Evolutionary conservation across 2,329 filamentous ascomycete species (phyloP), one percentile per base, ranked within the genome.

Genomic region (Hymenoscyphus fraxineus): DNA sequence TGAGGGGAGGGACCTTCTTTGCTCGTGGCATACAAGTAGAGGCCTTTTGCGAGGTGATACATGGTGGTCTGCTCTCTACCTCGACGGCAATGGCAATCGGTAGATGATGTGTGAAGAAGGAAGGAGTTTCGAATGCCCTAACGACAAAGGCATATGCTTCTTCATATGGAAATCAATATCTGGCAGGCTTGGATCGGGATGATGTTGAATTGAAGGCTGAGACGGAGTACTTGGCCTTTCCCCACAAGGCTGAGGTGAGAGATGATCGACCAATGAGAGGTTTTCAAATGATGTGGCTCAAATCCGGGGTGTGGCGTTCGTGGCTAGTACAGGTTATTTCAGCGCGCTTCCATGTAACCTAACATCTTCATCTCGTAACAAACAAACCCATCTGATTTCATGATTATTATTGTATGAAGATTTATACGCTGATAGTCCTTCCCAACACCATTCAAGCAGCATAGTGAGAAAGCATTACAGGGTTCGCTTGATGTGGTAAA

Each of bases 1-100:
- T n/a, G 63, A 47, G 64, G 54, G 19, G 55, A 54, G 55, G 58
- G 47, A 92, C 93, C 92, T 86, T 98, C 93, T 86, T 97, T 98
- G 80, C 92, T 96, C 19, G 94, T 98, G 64, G 92, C 94, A 77
- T 97, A 92, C 73, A 95, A 86, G 80, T 98, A 99, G 65, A 99
- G 83, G 65, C 92, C 93, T 78, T 97, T 97, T 74, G 92, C 88
- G 72, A 99, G 88, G 80, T 98, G 94, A 81, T 97, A 98, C 94
- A 97, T 97, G 27, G 41, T 66, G 39, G 51, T 47, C 10, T 31
- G 19, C 55, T 3, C 31, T 39, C 19, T 27, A 27, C 22, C 35
- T 32, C 40, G 27, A 61, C 9, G 19, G n/a, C 15, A 58, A 15
- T 54, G 9, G 19, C 9, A 12, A 31, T 12, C n/a, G n/a, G 13